phyloP scores from a whole-genome alignment of 2,329 filamentous ascomycete species.

The Penicillium frequentans region DNA sequence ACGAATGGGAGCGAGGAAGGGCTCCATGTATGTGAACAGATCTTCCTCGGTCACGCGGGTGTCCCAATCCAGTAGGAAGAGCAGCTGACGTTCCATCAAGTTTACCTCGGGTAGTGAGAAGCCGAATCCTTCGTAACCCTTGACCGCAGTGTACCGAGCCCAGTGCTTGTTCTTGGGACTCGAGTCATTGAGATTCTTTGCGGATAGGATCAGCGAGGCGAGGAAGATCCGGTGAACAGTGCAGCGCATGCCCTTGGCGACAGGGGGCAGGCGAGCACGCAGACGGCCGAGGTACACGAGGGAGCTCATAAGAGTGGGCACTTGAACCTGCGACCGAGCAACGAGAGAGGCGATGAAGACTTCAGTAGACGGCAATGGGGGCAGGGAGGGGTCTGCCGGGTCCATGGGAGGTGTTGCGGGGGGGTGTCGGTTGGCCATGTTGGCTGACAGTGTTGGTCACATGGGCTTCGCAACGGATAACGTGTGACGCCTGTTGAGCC shows the following conservation, averaged over 20 bases:
- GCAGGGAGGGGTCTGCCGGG: constrained; percentile 34
- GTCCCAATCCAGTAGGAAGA: constrained; percentile 94
- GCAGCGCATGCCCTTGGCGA: constrained; percentile 94
- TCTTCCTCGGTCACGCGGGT: constrained; percentile 81
- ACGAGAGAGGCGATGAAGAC: constrained; percentile 91
- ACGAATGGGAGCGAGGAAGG: constrained; percentile 84
- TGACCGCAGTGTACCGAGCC: constrained; percentile 86
- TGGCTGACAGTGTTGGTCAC: constrained; percentile 42
- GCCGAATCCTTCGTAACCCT: constrained; percentile 72
- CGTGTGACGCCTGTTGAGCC: constrained; percentile 47
- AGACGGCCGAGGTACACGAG: constrained; percentile 89
- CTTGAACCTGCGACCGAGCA: constrained; percentile 90
- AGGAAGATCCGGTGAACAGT: constrained; percentile 98
- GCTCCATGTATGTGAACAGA: constrained; percentile 81
- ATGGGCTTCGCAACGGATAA: constrained; percentile 56
- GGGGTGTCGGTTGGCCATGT: constrained; percentile 59
- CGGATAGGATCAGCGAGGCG: constrained; percentile 64
- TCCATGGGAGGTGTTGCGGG: constrained; percentile 59
- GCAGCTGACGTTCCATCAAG: constrained; percentile 98
- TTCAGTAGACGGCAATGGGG: constrained; percentile 73
- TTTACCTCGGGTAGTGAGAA: constrained; percentile 97
- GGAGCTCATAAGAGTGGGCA: constrained; percentile 94
- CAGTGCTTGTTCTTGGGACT: constrained; percentile 99
- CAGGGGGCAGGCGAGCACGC: constrained; percentile 80
- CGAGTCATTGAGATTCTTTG: constrained; percentile 98